A percentile compares a stretch with the other conserved stretches of the same genome.
Evolutionary conservation across 768 basidiomycete species (phyloP).

Genomic region (Gloeopeniophorella convolvens): DNA sequence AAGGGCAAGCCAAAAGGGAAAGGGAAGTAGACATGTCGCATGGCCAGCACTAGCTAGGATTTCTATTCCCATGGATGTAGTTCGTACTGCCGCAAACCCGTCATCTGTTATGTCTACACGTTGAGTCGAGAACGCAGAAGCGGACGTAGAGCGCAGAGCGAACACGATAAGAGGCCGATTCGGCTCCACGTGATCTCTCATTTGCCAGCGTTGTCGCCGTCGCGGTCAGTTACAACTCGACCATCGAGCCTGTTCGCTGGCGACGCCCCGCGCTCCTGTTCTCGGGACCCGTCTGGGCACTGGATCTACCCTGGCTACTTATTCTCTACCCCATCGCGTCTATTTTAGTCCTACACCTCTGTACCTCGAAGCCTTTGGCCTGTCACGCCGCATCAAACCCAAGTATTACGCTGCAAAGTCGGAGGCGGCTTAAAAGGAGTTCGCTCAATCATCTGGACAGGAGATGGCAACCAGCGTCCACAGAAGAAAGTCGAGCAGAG

Average conservation of each 20-base stretch:
- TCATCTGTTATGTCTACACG: too few relatives aligned
- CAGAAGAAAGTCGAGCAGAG: slow-evolving; percentile 33
- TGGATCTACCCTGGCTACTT: neutral
- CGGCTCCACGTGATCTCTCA: slow-evolving; percentile 6
- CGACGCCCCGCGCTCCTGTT: neutral
- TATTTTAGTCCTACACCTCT: too few relatives aligned
- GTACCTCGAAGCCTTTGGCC: too few relatives aligned
- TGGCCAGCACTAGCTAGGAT: too few relatives aligned
- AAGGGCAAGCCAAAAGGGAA: slow-evolving; percentile 28
- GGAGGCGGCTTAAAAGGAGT: neutral
- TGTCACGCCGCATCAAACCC: neutral
- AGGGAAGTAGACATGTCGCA: neutral
- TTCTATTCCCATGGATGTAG: too few relatives aligned
- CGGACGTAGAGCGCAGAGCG: too few relatives aligned
- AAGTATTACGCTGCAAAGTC: too few relatives aligned
- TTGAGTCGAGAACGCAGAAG: too few relatives aligned
- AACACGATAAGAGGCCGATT: neutral
- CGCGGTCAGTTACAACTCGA: too few relatives aligned
- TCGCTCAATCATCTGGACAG: neutral
- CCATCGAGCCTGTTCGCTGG: too few relatives aligned
- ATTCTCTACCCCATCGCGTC: neutral
- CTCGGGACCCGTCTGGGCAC: neutral
- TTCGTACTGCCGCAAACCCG: too few relatives aligned
- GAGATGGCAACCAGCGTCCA: slow-evolving; percentile 26
- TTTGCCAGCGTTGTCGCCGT: too few relatives aligned